These are phyloP conservation scores for Helicostylum pulchrum DNA, from an alignment of 192 early-diverging fungal genomes.

Conservation along the genomic window DNA sequence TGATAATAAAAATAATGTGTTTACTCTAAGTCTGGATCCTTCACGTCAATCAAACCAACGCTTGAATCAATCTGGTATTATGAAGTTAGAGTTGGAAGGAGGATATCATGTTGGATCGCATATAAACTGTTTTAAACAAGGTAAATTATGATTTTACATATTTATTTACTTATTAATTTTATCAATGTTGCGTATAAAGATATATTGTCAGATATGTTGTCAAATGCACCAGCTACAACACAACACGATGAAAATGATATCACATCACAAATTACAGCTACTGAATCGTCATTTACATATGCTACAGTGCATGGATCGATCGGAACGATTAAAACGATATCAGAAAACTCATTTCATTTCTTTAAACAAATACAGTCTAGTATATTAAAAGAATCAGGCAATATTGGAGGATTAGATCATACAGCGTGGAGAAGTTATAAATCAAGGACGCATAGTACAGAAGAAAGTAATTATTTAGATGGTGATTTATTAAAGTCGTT, in stretches of 20 bases:
- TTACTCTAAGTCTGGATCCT: slow-evolving; percentile 54
- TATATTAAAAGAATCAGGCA: slow-evolving; percentile 50
- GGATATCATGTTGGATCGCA: slow-evolving; percentile 77
- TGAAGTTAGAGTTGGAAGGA: slow-evolving; percentile 54
- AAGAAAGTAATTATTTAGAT: slow-evolving; percentile 66
- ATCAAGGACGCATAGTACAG: slow-evolving; percentile 46
- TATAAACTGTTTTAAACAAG: slow-evolving; percentile 75
- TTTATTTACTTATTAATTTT: background rate
- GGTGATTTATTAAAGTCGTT: slow-evolving; percentile 91
- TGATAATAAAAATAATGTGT: slow-evolving; percentile 58
- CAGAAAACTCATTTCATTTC: slow-evolving; percentile 51
- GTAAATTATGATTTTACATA: slow-evolving; percentile 35
- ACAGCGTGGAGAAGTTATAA: slow-evolving; percentile 61
- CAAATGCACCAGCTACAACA: background rate
- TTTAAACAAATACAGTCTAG: slow-evolving; percentile 64
- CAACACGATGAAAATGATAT: slow-evolving; percentile 51
- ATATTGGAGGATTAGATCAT: slow-evolving; percentile 63
- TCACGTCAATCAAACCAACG: slow-evolving; percentile 44
- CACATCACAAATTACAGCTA: slow-evolving; percentile 45
- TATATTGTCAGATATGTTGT: background rate
- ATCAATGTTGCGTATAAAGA: too few relatives aligned
- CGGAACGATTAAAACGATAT: slow-evolving; percentile 71
- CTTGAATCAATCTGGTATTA: slow-evolving; percentile 2
- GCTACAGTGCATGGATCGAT: slow-evolving; percentile 79
- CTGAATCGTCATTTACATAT: slow-evolving; percentile 50